phyloP scores from a whole-genome alignment of 768 basidiomycete genomes.

The Russula olivacea region DNA sequence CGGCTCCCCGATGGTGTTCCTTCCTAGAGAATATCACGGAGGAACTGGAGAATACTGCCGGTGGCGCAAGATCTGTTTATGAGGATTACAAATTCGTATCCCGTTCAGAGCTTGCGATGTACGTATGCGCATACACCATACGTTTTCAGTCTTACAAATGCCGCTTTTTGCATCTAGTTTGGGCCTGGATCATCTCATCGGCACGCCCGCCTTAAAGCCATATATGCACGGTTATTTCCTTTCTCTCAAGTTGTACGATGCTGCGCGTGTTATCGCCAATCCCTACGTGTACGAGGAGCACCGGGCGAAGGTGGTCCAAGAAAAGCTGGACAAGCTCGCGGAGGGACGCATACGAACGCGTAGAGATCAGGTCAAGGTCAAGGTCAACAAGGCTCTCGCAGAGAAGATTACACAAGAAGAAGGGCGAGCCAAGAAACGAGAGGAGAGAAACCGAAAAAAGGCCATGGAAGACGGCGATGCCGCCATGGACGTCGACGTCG shows the following conservation, averaged over 20 bases:
- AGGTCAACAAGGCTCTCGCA: slow-evolving; percentile 82
- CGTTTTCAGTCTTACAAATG: slow-evolving; percentile 1
- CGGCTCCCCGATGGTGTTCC: slow-evolving; percentile 93
- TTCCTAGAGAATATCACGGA: slow-evolving; percentile 99
- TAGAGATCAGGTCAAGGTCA: slow-evolving; percentile 58
- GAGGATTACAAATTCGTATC: slow-evolving; percentile 98
- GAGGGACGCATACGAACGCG: slow-evolving; percentile 86
- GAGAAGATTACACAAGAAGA: slow-evolving; percentile 71
- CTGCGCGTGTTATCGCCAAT: slow-evolving; percentile 92
- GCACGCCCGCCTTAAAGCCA: slow-evolving; percentile 92
- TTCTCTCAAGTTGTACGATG: slow-evolving; percentile 91
- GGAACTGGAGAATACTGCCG: slow-evolving; percentile 89
- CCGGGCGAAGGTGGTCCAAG: slow-evolving; percentile 78
- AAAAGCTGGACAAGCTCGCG: slow-evolving; percentile 89
- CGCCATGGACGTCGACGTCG: slow-evolving; percentile 33
- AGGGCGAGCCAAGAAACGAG: slow-evolving; percentile 51
- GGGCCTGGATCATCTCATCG: slow-evolving; percentile 91
- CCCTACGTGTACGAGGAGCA: slow-evolving; percentile 95
- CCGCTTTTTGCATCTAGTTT: slow-evolving; percentile 46
- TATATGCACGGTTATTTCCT: slow-evolving; percentile 99
- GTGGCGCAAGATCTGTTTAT: slow-evolving; percentile 60
- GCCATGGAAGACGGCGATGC: slow-evolving; percentile 38
- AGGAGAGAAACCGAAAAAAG: slow-evolving; percentile 44
- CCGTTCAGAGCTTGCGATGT: slow-evolving; percentile 79
- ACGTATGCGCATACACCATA: slow-evolving; percentile 31